Conservation (phyloP, 2,329 filamentous ascomycete species). For the Fusarium nematophilum region DNA sequence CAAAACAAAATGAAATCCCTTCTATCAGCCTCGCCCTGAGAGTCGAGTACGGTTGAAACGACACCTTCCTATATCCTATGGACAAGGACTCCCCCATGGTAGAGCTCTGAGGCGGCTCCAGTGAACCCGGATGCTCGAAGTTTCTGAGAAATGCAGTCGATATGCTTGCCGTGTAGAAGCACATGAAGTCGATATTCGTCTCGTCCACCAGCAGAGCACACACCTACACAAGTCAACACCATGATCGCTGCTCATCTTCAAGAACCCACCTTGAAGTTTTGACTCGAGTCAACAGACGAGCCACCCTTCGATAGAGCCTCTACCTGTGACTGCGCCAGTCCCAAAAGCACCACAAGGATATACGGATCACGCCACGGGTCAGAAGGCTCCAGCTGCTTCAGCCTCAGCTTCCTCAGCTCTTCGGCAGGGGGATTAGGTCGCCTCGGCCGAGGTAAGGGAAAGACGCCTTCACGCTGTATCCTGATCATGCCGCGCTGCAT, state of each 20-base stretch:
- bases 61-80: conserved; percentile 21
- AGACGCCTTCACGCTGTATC: conserved; percentile 31
- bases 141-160: conserved; percentile 34
- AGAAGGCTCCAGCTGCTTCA: conserved; percentile 34
- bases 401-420: conserved; percentile 18
- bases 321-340: conserved; percentile 39
- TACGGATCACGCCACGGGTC: conserved; percentile 40
- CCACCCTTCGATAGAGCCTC: conserved; percentile 5
- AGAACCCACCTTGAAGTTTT: conserved; percentile 29
- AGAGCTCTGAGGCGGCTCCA: not conserved
- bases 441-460: conserved; percentile 27
- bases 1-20: conserved; percentile 5
- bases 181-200: conserved; percentile 29
- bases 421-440: conserved; percentile 31
- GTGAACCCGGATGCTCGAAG: conserved; percentile 36
- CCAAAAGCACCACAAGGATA: conserved; percentile 38
- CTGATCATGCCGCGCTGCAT: conserved; percentile 37
- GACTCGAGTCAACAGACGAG: not conserved
- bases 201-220: conserved; percentile 35
- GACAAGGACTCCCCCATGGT: conserved; percentile 7
- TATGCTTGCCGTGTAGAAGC: conserved; percentile 35
- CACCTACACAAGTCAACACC: conserved; percentile 5
- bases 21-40: conserved; percentile 24
- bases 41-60: conserved; percentile 32
- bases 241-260: not conserved